Evolutionary conservation across 2,329 filamentous ascomycete species (phyloP).

Genomic region (Elsinoe batatas): DNA sequence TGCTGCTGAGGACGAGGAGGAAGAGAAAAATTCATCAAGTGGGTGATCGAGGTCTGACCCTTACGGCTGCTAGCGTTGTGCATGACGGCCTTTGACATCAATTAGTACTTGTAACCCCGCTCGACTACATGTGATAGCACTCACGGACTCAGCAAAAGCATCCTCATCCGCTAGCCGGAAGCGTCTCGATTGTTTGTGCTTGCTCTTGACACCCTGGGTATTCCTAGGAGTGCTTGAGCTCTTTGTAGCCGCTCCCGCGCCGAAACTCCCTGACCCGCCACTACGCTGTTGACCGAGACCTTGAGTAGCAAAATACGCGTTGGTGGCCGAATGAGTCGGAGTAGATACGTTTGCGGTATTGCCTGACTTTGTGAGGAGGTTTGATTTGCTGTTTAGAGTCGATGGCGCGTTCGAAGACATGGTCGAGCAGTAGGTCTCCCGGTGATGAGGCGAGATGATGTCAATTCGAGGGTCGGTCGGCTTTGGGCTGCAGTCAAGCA

Average conservation of each 20-base stretch:
- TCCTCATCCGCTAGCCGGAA: constrained; percentile 72
- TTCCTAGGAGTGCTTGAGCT: constrained; percentile 53
- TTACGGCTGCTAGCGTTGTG: constrained; percentile 60
- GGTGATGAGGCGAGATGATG: constrained; percentile 14
- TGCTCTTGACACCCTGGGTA: constrained; percentile 64
- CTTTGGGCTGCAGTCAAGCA: constrained; percentile 4
- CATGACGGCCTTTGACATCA: constrained; percentile 46
- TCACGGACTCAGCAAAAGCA: constrained; percentile 69
- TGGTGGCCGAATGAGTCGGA: constrained; percentile 35
- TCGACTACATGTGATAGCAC: constrained; percentile 25
- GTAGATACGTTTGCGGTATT: constrained; percentile 30
- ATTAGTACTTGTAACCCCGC: constrained; percentile 5
- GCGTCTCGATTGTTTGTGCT: constrained; percentile 73
- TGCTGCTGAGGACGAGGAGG: constrained; percentile 62
- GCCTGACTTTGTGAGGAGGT: constrained; percentile 33
- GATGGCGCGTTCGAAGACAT: constrained; percentile 39
- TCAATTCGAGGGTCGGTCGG: constrained; percentile 12
- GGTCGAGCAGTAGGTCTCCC: constrained; percentile 1
- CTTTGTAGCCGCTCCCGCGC: constrained; percentile 29
- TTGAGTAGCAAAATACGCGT: constrained; percentile 34
- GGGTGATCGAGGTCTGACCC: constrained; percentile 93
- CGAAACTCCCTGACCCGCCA: constrained; percentile 30
- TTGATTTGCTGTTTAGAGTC: constrained; percentile 23
- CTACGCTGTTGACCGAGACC: constrained; percentile 35
- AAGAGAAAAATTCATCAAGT: constrained; percentile 83